Evolutionary conservation across 345 rosid genomes (phyloP), one percentile per base, ranked within the genome.

Genomic region (Pseudoturritis turrita): DNA sequence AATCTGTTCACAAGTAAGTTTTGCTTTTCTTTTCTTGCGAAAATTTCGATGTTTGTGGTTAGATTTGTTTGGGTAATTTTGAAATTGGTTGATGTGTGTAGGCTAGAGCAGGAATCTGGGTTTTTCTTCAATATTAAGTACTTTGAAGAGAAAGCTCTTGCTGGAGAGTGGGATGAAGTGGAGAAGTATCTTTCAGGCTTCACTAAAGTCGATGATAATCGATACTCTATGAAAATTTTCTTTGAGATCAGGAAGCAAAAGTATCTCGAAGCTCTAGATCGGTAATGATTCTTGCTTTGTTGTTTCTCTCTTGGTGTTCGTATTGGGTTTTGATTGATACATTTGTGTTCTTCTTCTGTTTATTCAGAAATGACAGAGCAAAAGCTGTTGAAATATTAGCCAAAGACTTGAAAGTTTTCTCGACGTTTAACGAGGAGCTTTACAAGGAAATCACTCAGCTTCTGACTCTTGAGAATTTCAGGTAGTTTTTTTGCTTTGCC

Each of bases 161-260:
- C 88, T 40, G 98, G 98, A 33, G 96, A 92, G 63, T 92, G 98
- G 98, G 98, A 92, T 23, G 98, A 92, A 82, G 92, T 92, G 10
- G 98, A 92, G 82, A 83, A 85, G 26, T 89, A 92, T 80, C 79
- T 92, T 15, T 87, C 89, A 22, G 98, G 98, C 4, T 92, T 86
- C 72, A 92, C 98, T 4, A 92, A 89, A 81, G 96, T 92, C 14
- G 98, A 92, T 65, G 98, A 92, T 72, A 92, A 92, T 64, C 83
- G 96, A 7, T 82, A 84, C 71, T 82, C 88, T 18, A 82, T 82
- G 86, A 84, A 82, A 37, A 82, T 84, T 53, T 84, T 67, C 78
- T 84, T 84, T 21, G 88, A 84, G 78, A 84, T 84, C 65, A 80
- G 88, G 67, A 84, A 82, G 74, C 86, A 82, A 63, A 84, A 84